Percentiles rank a stretch among this genome's conserved stretches.
Conservation (phyloP, 495 filamentous ascomycete species). For the Astrothelium macrocarpum region DNA sequence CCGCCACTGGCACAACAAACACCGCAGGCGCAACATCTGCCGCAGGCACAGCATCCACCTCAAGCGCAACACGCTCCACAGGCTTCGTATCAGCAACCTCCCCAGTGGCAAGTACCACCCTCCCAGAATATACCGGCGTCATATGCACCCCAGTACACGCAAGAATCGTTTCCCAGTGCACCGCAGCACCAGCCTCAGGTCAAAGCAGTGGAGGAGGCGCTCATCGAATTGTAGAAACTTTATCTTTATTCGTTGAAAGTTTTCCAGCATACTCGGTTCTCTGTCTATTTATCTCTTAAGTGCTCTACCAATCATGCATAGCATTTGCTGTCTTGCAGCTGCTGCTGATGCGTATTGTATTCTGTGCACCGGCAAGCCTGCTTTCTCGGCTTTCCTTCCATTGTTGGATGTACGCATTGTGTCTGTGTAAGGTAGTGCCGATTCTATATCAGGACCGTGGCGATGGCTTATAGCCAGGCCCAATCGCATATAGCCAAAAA, state of each 20-base stretch:
- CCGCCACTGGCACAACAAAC: neutral
- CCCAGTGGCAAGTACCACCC: constrained; percentile 28
- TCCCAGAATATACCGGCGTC: constrained; percentile 19
- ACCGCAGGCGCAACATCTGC: constrained; percentile 18
- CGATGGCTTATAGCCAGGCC: neutral
- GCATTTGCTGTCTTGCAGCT: too few relatives aligned
- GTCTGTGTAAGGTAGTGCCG: neutral
- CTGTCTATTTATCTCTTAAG: neutral
- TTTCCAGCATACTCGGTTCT: neutral
- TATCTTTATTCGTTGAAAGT: neutral
- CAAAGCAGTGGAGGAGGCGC: constrained; percentile 63
- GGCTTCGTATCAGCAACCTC: constrained; percentile 27
- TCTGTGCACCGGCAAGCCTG: too few relatives aligned
- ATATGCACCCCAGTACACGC: constrained; percentile 38
- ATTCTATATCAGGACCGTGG: neutral
- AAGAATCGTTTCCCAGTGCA: constrained; percentile 56
- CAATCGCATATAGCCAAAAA: neutral
- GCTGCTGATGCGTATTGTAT: too few relatives aligned
- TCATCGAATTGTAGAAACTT: constrained; percentile 66
- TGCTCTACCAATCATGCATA: too few relatives aligned
- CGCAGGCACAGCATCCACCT: constrained; percentile 18
- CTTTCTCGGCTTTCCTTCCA: too few relatives aligned
- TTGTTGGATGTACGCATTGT: neutral
- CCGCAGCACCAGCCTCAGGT: constrained; percentile 50
- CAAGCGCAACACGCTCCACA: too few relatives aligned